Percentiles rank a stretch among this genome's conserved stretches.
These are phyloP conservation scores for Tolypocladium amazonense DNA, from an alignment of 2,329 filamentous ascomycete genomes.

Conservation along the genomic window DNA sequence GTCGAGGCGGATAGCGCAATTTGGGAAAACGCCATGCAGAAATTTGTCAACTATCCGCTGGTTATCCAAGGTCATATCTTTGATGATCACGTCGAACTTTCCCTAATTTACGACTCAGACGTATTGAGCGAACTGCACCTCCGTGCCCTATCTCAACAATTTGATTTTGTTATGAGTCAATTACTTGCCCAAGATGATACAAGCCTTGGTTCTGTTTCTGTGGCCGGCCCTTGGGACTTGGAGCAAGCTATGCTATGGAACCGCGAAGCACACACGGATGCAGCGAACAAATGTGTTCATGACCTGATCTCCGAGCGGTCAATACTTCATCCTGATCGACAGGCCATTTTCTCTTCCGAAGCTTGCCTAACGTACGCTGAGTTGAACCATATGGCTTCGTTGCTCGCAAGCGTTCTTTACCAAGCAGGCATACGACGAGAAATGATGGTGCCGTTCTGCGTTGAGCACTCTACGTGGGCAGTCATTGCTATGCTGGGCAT, in stretches of 20 bases:
- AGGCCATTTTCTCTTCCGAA: not conserved
- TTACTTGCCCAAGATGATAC: not conserved
- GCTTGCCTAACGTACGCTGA: not conserved
- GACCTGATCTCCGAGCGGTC: not conserved
- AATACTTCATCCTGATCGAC: not conserved
- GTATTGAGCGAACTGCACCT: not conserved
- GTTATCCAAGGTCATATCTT: not conserved
- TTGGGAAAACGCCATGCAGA: not conserved
- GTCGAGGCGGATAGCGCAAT: no score
- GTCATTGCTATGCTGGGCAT: conserved; percentile 11
- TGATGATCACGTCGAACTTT: not conserved
- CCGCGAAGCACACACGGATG: not conserved
- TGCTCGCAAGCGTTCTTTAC: not conserved
- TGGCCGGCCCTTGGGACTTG: not conserved
- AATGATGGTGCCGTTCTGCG: not conserved
- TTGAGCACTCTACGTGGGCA: conserved; percentile 2
- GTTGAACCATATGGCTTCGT: not conserved
- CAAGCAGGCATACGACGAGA: not conserved
- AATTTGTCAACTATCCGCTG: conserved; percentile 3
- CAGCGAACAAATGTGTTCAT: not conserved
- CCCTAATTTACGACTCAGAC: not conserved
- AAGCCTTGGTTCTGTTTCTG: not conserved
- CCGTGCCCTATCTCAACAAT: not conserved
- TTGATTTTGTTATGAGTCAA: not conserved
- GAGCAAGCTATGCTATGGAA: not conserved